A percentile compares a stretch with the other conserved stretches of the same genome.
phyloP scores from a whole-genome alignment of 208 protist genomes.

The Trypanosoma brucei region DNA sequence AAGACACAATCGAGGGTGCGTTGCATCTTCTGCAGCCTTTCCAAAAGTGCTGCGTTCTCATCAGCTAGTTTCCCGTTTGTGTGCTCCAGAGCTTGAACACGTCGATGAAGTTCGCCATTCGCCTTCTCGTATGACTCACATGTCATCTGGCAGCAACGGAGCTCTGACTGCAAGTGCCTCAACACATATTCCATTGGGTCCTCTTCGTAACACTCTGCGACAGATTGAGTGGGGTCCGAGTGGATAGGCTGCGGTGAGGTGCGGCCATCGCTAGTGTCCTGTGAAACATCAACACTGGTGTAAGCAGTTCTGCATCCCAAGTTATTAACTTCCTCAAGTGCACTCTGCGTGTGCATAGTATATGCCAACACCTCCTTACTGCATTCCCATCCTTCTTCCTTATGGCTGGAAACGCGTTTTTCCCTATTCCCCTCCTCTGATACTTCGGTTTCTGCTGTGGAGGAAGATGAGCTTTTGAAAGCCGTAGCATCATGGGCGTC shows the following conservation, averaged over 20 bases:
- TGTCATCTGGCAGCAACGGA: constrained; percentile 2
- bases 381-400: not conserved
- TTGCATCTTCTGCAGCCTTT: constrained; percentile 1
- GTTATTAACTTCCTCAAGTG: not conserved
- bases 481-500: too few relatives aligned
- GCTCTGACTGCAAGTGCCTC: constrained; percentile 9
- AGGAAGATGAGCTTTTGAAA: too few relatives aligned
- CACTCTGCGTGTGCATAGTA: not conserved
- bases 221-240: constrained; percentile 1
- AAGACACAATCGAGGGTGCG: not conserved
- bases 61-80: not conserved
- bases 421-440: not conserved
- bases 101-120: constrained; percentile 9
- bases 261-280: not conserved
- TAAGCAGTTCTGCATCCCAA: not conserved
- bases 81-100: constrained; percentile 9
- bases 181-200: not conserved
- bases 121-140: constrained; percentile 17
- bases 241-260: not conserved
- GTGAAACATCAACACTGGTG: not conserved
- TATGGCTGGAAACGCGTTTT: not conserved
- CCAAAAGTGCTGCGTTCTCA: constrained; percentile 8
- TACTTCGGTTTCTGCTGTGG: not conserved
- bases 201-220: not conserved
- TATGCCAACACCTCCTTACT: not conserved